These are phyloP conservation scores for Blakeslea trispora DNA, from an alignment of 371 early-diverging fungal species.

Conservation along the genomic window DNA sequence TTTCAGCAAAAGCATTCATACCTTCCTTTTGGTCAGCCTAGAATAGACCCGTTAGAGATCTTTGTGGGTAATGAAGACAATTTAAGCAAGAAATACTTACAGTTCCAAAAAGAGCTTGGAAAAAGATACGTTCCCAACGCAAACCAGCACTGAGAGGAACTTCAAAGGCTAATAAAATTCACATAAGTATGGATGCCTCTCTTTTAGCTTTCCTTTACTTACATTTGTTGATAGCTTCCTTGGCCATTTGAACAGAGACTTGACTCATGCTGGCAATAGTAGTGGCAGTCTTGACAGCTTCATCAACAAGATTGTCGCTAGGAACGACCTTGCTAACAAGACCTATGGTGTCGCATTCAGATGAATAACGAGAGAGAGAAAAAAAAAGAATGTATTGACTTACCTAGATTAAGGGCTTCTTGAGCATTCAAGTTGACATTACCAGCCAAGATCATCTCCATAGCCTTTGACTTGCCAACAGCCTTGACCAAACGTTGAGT, in stretches of 20 bases:
- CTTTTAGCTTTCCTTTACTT: constrained; percentile 14
- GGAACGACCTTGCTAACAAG: constrained; percentile 93
- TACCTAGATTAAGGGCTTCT: constrained; percentile 85
- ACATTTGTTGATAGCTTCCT: constrained; percentile 95
- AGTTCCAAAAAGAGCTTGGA: constrained; percentile 93
- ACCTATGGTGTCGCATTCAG: constrained; percentile 26
- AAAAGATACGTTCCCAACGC: constrained; percentile 91
- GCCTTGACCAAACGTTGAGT: constrained; percentile 92
- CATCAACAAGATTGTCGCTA: constrained; percentile 83
- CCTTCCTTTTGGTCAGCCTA: constrained; percentile 96
- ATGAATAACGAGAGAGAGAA: too few relatives aligned
- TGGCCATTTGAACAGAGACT: constrained; percentile 92
- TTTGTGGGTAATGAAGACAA: constrained; percentile 2
- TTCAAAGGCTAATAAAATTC: constrained; percentile 80
- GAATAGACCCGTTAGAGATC: not conserved
- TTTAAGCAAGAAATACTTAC: constrained; percentile 42
- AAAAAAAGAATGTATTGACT: not conserved
- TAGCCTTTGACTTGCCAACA: constrained; percentile 97
- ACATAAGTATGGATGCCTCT: not conserved
- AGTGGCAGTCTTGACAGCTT: constrained; percentile 87
- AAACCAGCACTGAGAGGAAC: constrained; percentile 84
- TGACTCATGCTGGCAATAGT: constrained; percentile 86
- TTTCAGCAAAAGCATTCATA: constrained; percentile 95
- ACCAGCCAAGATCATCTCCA: constrained; percentile 96
- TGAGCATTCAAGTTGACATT: constrained; percentile 79